Conservation (phyloP, 129 eudicot species). For the Escallonia herrerae region DNA sequence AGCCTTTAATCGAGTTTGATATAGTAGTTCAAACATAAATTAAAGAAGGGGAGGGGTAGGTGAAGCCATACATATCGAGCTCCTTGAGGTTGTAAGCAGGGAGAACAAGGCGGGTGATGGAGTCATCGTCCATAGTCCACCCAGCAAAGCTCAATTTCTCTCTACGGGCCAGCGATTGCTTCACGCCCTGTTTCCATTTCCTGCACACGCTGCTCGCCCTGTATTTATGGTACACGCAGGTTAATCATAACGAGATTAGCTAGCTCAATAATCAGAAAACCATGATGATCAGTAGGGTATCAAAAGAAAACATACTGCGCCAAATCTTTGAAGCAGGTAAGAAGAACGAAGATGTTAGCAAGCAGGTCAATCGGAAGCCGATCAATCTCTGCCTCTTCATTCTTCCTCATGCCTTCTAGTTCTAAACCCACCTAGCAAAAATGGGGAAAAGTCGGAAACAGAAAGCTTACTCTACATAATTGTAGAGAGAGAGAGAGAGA, state of each 20-base stretch:
- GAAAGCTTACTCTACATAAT: background rate
- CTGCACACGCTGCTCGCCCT: constrained; percentile 80
- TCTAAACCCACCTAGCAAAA: background rate
- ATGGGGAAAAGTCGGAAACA: background rate
- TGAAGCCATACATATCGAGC: constrained; percentile 63
- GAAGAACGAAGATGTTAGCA: constrained; percentile 63
- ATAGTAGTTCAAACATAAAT: too few species aligned
- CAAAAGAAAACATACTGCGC: constrained; percentile 53
- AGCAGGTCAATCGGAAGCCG: constrained; percentile 78
- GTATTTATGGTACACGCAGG: background rate
- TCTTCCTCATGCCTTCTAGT: background rate
- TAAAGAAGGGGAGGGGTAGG: background rate
- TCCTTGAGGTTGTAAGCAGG: constrained; percentile 76
- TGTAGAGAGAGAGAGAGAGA: too few species aligned
- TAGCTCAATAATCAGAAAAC: background rate
- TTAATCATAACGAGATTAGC: background rate
- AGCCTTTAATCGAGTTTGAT: too few species aligned
- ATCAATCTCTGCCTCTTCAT: constrained; percentile 56
- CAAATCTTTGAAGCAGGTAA: constrained; percentile 86
- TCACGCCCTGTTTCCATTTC: constrained; percentile 91
- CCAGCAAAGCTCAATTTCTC: constrained; percentile 81
- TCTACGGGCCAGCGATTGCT: constrained; percentile 65
- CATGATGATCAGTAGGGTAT: background rate
- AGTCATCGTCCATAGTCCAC: constrained; percentile 82
- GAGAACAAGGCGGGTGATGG: constrained; percentile 71